These are phyloP conservation scores for Domatiomyces globalis DNA, from an alignment of 2,329 filamentous ascomycete genomes.

Conservation along the genomic window DNA sequence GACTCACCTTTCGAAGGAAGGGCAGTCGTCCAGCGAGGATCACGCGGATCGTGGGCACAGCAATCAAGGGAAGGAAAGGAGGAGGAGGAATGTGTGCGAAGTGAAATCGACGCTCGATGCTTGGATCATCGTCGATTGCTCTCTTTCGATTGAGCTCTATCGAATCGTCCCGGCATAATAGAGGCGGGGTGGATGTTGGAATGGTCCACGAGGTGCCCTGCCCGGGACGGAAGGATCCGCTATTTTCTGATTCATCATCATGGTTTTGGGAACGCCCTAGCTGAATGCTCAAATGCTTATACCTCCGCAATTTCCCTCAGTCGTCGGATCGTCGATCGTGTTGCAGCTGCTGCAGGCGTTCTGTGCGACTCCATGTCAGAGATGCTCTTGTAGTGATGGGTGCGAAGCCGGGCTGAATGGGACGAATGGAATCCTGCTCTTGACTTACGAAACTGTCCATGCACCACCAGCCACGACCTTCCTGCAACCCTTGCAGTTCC, in stretches of 20 bases:
- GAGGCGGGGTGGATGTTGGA: background rate
- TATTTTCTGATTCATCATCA: background rate
- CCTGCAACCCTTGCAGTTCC: constrained; percentile 90
- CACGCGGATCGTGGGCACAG: background rate
- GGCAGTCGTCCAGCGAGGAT: background rate
- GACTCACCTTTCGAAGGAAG: background rate
- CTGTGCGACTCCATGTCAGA: constrained; percentile 32
- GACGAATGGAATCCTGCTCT: constrained; percentile 1
- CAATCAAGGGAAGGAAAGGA: background rate
- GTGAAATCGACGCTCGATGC: background rate
- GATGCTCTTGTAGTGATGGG: background rate
- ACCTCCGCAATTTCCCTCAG: constrained; percentile 96
- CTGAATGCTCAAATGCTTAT: constrained; percentile 20
- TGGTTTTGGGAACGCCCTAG: constrained; percentile 11
- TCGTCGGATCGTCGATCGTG: constrained; percentile 91
- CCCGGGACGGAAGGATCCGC: background rate
- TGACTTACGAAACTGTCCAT: constrained; percentile 88
- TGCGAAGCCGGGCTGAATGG: background rate
- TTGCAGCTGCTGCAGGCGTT: constrained; percentile 83
- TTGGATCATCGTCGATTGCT: constrained; percentile 4
- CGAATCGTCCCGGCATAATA: constrained; percentile 8
- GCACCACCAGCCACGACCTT: constrained; percentile 90
- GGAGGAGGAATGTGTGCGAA: background rate
- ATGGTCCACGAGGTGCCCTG: background rate
- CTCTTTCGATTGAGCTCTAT: constrained; percentile 15